A percentile compares a stretch with the other conserved stretches of the same genome.
phyloP scores from a whole-genome alignment of 75 land plant genomes.

The Gnetum montanum region DNA sequence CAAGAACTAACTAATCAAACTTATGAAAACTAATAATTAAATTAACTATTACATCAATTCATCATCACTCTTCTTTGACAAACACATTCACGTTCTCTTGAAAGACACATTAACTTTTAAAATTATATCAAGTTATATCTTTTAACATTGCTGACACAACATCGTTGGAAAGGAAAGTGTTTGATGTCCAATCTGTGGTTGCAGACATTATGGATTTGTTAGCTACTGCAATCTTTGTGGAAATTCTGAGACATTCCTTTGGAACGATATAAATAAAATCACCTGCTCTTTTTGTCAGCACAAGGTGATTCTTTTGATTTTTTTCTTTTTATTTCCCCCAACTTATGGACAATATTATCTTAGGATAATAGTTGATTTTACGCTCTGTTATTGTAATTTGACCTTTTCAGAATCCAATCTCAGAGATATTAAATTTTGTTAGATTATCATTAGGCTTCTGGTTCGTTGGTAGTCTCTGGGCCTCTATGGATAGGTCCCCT shows the following conservation, averaged over 20 bases:
- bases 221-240: constrained; percentile 73
- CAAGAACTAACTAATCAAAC: no score
- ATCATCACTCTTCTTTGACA: no score
- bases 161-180: neutral
- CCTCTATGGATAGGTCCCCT: constrained; percentile 98
- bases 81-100: no score
- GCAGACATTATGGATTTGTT: constrained; percentile 83
- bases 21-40: no score
- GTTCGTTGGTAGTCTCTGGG: constrained; percentile 66
- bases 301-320: constrained; percentile 16
- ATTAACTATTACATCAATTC: no score
- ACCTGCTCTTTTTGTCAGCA: constrained; percentile 34
- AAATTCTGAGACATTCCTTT: constrained; percentile 51
- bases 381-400: no score
- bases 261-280: constrained; percentile 60
- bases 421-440: neutral
- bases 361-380: no score
- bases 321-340: neutral
- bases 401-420: neutral
- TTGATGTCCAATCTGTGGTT: neutral
- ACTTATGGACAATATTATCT: neutral
- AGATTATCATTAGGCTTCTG: constrained; percentile 23
- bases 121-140: no score
- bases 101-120: no score
- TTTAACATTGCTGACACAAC: no score